Evolutionary conservation across 2,329 filamentous ascomycete species (phyloP), one percentile per base, ranked within the genome.

Genomic region (Fusarium xylarioides): DNA sequence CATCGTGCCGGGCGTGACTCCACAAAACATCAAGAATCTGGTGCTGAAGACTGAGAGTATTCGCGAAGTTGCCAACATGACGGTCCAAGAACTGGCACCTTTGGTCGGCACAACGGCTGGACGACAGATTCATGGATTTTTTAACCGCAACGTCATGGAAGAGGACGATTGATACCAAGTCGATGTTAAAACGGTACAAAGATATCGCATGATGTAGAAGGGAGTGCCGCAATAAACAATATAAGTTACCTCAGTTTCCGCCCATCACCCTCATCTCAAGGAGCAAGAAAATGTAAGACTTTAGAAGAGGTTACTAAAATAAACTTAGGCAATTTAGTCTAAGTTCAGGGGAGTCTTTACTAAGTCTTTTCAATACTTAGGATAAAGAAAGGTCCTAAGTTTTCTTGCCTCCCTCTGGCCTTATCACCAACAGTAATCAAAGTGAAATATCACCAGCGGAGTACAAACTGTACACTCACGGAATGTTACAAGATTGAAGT

Each of bases 11-110:
- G 96, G 96, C 0, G 89, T 98, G 19, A 95, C 90, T 38, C 91
- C 91, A 16, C 92, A 94, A 82, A 95, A 93, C 69, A 86, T 97
- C 38, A 90, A 89, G 78, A 90, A 89, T 69, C 77, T 99, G 50
- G 90, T 92, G 38, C 78, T 95, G 26, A 89, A 93, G 79, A 90
- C 92, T 73, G 91, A 92, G 73, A 97, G 91, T 81, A 86, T 99
- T 38, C 85, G 87, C 59, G 95, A 97, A 76, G 86, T 99, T 74
- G 94, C 94, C 37, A 97, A 98, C 82, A 94, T 97, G 90, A 86
- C 86, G n/a, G 86, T 91, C 66, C 87, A 88, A 54, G 92, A 95
- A 75, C 82, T 99, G 70, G 88, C 90, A 73, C 88, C 88, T 35
- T 74, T 97, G 65, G 91, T 98, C 30, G 96, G 96, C 1, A 91